Evolutionary conservation across 805 yeast species (phyloP).

Genomic region (Candida quercuum): DNA sequence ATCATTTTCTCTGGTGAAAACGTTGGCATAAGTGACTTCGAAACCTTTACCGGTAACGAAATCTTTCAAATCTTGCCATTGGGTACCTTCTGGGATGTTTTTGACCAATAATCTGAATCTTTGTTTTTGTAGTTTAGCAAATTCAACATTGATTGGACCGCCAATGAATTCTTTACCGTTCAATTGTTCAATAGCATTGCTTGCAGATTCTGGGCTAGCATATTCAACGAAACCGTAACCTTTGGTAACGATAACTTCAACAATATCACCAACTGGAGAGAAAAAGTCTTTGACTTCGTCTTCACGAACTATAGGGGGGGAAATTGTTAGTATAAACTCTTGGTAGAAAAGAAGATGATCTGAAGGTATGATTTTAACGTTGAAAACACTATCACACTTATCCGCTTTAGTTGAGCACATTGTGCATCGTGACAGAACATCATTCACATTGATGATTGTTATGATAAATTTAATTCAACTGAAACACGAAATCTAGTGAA

Average conservation of each 20-base stretch:
- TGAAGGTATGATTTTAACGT: too few species aligned
- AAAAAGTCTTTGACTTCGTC: slow-evolving; percentile 69
- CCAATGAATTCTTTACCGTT: slow-evolving; percentile 65
- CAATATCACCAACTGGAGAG: slow-evolving; percentile 58
- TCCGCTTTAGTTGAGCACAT: too few species aligned
- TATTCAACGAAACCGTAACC: slow-evolving; percentile 91
- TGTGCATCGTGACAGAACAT: too few species aligned
- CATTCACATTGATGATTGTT: too few species aligned
- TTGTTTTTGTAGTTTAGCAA: slow-evolving; percentile 45
- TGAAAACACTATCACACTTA: too few species aligned
- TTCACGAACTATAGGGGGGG: slow-evolving; percentile 27
- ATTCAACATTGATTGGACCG: slow-evolving; percentile 40
- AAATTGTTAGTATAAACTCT: slow-evolving; percentile 6
- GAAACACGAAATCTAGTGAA: too few species aligned
- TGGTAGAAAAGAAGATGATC: background rate
- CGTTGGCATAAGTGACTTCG: slow-evolving; percentile 56
- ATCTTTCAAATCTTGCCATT: slow-evolving; percentile 90
- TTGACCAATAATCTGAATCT: slow-evolving; percentile 66
- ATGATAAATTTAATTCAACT: too few species aligned
- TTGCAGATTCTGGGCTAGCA: slow-evolving; percentile 65
- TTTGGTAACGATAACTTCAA: slow-evolving; percentile 64
- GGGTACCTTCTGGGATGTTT: slow-evolving; percentile 68
- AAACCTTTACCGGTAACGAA: slow-evolving; percentile 72
- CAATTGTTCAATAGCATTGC: slow-evolving; percentile 68
- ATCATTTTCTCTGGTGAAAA: slow-evolving; percentile 38